These are phyloP conservation scores for Entophlyctis helioformis DNA, from an alignment of 192 early-diverging fungal species.

Conservation along the genomic window DNA sequence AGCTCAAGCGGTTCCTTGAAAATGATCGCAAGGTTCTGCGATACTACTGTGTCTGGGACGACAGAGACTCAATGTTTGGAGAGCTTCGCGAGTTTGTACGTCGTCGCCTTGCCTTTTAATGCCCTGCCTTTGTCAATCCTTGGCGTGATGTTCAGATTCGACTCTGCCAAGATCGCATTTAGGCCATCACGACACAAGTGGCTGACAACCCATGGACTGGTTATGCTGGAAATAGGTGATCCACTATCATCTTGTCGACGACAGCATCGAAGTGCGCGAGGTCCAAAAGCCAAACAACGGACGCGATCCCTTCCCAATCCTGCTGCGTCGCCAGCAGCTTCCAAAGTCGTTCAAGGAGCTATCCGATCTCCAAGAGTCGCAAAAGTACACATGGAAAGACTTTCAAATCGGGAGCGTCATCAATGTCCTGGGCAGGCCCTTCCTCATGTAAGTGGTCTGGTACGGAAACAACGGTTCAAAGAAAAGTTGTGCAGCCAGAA, in stretches of 20 bases:
- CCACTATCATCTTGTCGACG: conserved; percentile 56
- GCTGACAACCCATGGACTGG: no score
- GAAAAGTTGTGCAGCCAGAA: no score
- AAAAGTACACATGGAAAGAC: conserved; percentile 51
- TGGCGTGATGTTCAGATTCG: no score
- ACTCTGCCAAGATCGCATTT: no score
- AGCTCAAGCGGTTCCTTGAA: conserved; percentile 45
- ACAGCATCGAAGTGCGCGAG: conserved; percentile 51
- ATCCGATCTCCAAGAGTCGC: conserved; percentile 28
- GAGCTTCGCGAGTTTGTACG: conserved; percentile 51
- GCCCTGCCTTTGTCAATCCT: no score
- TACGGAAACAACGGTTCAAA: no score
- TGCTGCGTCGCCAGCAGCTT: conserved; percentile 41
- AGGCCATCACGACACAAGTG: no score
- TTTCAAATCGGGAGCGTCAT: conserved; percentile 41
- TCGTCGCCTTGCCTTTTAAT: no score
- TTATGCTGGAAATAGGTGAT: conserved; percentile 14
- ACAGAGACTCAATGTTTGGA: conserved; percentile 43
- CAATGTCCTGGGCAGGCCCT: conserved; percentile 43
- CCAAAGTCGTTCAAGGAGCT: conserved; percentile 43
- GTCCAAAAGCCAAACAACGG: conserved; percentile 51
- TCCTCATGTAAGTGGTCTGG: conserved; percentile 49
- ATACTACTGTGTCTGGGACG: conserved; percentile 58
- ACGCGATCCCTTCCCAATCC: conserved; percentile 44
- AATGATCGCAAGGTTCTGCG: conserved; percentile 48